These are phyloP conservation scores for Ogataea hybrid DNA, from an alignment of 1,139 yeast species.

Conservation along the genomic window DNA sequence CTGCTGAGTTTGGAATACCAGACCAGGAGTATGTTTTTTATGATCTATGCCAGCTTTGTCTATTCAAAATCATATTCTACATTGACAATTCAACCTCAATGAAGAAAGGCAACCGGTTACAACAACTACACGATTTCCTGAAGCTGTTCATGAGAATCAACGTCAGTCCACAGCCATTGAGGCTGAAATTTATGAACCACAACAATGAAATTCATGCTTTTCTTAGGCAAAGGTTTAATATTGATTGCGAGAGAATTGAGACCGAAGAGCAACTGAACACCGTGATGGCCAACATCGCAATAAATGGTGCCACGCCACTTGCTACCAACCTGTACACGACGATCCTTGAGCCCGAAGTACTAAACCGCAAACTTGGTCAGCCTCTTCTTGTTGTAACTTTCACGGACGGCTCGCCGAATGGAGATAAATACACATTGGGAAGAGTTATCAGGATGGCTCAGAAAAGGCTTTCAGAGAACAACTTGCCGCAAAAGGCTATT, in stretches of 20 bases:
- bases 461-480: slow-evolving; percentile 8
- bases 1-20: slow-evolving; percentile 14
- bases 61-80: slow-evolving; percentile 20
- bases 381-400: slow-evolving; percentile 21
- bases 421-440: slow-evolving; percentile 14
- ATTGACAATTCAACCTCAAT: slow-evolving; percentile 26
- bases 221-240: slow-evolving; percentile 2
- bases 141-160: slow-evolving; percentile 18
- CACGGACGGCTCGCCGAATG: slow-evolving; percentile 24
- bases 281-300: slow-evolving; percentile 15
- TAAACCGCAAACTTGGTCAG: slow-evolving; percentile 13
- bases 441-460: slow-evolving; percentile 16
- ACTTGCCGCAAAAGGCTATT: slow-evolving; percentile 15
- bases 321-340: slow-evolving; percentile 18
- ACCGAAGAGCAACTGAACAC: slow-evolving; percentile 17
- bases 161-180: slow-evolving; percentile 21
- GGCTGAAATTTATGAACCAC: slow-evolving; percentile 21
- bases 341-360: slow-evolving; percentile 20
- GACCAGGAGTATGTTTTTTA: slow-evolving; percentile 21
- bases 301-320: slow-evolving; percentile 22
- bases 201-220: slow-evolving; percentile 15
- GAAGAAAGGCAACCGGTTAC: slow-evolving; percentile 18
- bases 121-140: slow-evolving; percentile 19
- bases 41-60: slow-evolving; percentile 22
- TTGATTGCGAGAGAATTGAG: slow-evolving; percentile 19